These are phyloP conservation scores for Colletotrichum salicis DNA, from an alignment of 2,329 filamentous ascomycete species.

Conservation along the genomic window DNA sequence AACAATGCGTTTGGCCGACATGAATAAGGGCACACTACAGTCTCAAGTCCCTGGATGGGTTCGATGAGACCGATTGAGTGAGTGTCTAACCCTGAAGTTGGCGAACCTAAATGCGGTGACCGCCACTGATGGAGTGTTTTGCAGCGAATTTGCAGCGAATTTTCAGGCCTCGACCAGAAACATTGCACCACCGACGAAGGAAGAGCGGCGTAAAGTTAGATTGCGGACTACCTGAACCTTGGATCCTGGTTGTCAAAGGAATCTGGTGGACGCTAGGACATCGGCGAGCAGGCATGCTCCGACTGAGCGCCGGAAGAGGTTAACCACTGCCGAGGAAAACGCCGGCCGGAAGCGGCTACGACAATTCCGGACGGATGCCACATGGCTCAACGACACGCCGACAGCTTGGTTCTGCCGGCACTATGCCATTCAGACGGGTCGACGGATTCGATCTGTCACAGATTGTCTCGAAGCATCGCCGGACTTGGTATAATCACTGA, in stretches of 20 bases:
- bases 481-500: slow-evolving; percentile 20
- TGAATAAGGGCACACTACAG: background rate
- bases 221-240: slow-evolving; percentile 8
- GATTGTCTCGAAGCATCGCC: slow-evolving; percentile 25
- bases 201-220: background rate
- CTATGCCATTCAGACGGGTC: background rate
- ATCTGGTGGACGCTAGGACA: slow-evolving; percentile 3
- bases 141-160: background rate
- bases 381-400: slow-evolving; percentile 20
- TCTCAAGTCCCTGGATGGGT: background rate
- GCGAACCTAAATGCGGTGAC: slow-evolving; percentile 3
- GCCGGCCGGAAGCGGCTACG: slow-evolving; percentile 8
- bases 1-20: slow-evolving; percentile 37
- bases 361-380: slow-evolving; percentile 29
- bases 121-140: slow-evolving; percentile 22
- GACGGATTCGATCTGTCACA: background rate
- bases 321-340: background rate
- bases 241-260: slow-evolving; percentile 16
- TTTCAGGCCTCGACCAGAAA: slow-evolving; percentile 5
- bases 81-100: background rate
- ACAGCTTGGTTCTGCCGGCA: background rate
- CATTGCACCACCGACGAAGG: background rate
- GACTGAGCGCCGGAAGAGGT: slow-evolving; percentile 25
- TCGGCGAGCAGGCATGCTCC: slow-evolving; percentile 14
- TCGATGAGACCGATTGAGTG: background rate